Percentiles rank a stretch among this genome's conserved stretches.
Conservation (phyloP, 352 stramenopile genomes). For the Pythium rhizo-oryzae region DNA sequence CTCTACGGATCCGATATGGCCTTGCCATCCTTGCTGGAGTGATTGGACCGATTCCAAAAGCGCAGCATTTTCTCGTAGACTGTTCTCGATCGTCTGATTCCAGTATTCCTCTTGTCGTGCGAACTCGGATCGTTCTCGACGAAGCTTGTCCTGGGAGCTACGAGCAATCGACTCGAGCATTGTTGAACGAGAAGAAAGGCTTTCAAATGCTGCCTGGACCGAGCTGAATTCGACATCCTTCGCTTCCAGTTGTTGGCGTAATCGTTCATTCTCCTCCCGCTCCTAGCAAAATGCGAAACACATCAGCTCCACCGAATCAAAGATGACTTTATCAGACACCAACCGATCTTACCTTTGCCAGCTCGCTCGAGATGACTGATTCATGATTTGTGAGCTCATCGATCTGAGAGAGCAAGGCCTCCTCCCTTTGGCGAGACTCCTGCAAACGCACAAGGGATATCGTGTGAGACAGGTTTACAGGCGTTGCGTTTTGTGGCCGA, state of each 20-base stretch:
- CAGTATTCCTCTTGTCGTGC: slow-evolving; percentile 49
- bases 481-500: not conserved
- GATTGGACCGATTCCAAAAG: slow-evolving; percentile 44
- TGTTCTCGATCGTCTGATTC: slow-evolving; percentile 47
- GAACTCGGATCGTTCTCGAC: slow-evolving; percentile 51
- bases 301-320: no score
- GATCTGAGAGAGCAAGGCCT: slow-evolving; percentile 22
- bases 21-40: slow-evolving; percentile 37
- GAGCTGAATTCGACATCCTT: slow-evolving; percentile 44
- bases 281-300: slow-evolving; percentile 27
- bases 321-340: no score
- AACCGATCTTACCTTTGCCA: slow-evolving; percentile 23
- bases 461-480: not conserved
- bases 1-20: not conserved
- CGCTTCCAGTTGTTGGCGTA: slow-evolving; percentile 34
- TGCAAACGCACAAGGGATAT: not conserved
- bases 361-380: slow-evolving; percentile 14
- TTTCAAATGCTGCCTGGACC: slow-evolving; percentile 39
- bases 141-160: slow-evolving; percentile 57
- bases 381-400: slow-evolving; percentile 25
- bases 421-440: slow-evolving; percentile 24
- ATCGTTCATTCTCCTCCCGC: slow-evolving; percentile 19
- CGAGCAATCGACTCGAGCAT: slow-evolving; percentile 67
- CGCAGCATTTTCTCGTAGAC: slow-evolving; percentile 50
- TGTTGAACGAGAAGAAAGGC: slow-evolving; percentile 44